Evolutionary conservation across 2,329 filamentous ascomycete species (phyloP), one percentile per base, ranked within the genome.

Genomic region (Diplocarpon mali): DNA sequence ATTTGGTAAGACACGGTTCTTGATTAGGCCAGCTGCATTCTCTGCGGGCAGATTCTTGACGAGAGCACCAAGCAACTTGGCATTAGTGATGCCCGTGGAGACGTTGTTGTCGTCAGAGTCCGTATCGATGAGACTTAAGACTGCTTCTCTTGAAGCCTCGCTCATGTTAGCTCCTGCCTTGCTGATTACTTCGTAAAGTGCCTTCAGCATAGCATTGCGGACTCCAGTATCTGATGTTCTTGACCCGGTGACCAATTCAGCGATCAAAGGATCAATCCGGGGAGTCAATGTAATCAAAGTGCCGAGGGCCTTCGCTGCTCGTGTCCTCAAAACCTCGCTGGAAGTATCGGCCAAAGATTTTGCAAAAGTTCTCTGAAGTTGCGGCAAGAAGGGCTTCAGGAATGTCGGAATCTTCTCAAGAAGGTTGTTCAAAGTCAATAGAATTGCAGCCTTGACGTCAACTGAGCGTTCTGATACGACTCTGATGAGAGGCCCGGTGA

Each of bases 161-260:
- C 85, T 89, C 92, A 98, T 98, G 65, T 90, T 95, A 46, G 74
- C 73, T 44, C 92, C 92, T 14, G 89, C 90, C 66, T 95, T 95
- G 70, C 86, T 90, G 49, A 98, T 83, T 27, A 98, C 92, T 61
- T 96, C 90, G 61, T 93, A 95, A 37, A 98, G 68, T 2, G 92
- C 92, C 69, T 93, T 95, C 58, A 98, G 74, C 92, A 98, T 98
- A 24, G 92, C 92, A 53, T 84, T 92, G 65, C 79, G 85, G 52
- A 98, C 92, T 37, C 90, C 90, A 5, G 78, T 61, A 60, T 96
- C 90, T 1, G 77, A 69, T 0, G 92, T 96, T 70, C 90, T 95
- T 20, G 88, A 92, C 38, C 92, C 92, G n/a, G 92, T 85, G 15
- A 96, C 88, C 38, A 98, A 74, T 66, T 98, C 92, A 49, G 76